Evolutionary conservation across 164 flowering plant genomes (phyloP), one percentile per base, ranked within the genome.

Genomic region (Litsea cubeba): DNA sequence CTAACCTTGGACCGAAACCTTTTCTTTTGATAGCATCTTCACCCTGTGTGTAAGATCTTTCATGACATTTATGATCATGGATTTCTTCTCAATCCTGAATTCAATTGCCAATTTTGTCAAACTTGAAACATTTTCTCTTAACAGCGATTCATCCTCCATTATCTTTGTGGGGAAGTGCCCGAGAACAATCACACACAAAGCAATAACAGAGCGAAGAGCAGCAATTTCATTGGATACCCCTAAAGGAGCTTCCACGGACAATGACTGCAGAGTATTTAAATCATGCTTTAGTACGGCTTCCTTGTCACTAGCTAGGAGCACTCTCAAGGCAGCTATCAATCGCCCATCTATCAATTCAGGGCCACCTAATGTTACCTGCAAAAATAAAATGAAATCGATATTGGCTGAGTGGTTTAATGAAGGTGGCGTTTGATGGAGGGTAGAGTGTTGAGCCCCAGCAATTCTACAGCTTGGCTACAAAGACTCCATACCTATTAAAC

Each of bases 71-170:
- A 88, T 71, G 72, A 91, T 88, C 67, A 90, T 66, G 17, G 90
- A 85, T 76, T 95, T 95, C 93, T 95, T 95, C 76, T 93, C 87
- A 28, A 95, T 84, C 82, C 99, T 83, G 83, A 86, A 95, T 75
- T 82, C 84, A 62, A 88, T 65, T 1, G 91, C 94, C 85, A 93
- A 75, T 74, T 85, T 83, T 12, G 88, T 78, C 1, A 92, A 74
- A 25, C 68, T 76, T 1, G 89, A 82, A 51, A 84, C 83, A 50
- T 83, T 84, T 51, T 81, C 65, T 75, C 85, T 82, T 74, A 91
- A 51, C 15, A 88, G 22, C 28, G 87, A 65, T 75, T 91, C 94
- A 72, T 93, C 98, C 75, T 93, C 97, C 91, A 88, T 85, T 74
- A 91, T 82, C 82, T 90, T 88, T 12, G 98, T 91, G 1, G 98